Base-by-base conservation (phyloP, 148 eudicot genomes). In the Mesembryanthemum crystallinum region DNA sequence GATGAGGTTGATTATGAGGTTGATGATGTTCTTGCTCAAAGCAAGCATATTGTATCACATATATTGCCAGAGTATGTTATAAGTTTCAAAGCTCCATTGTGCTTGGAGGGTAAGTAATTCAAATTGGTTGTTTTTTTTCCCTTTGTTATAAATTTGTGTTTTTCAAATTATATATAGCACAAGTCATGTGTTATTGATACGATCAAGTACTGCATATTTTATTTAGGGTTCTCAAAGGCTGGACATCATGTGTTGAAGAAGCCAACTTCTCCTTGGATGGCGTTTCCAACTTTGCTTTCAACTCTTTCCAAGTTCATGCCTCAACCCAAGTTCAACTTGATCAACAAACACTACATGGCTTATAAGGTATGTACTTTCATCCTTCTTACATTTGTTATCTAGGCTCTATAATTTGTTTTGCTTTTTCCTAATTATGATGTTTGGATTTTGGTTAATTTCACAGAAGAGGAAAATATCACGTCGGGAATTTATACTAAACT, bases 241-340 rank as follows among this genome's bases (percentile, higher is more conserved):
- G 6, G 17, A 28, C n/a, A n/a, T n/a, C 42, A n/a, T 8, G 24
- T 0, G 1, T 4, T 10, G 27, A 68, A 27, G 32, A 87, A 74
- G 75, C 90, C 91, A 33, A 81, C 51, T 35, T 90, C 98, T 5
- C 88, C 86, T 43, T 88, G 93, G 96, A 72, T 94, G 87, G 87
- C 95, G 5, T 81, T 94, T 71, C 49, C 88, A 5, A 66, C 82
- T 64, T 83, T 94, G 30, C 84, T 94, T 30, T 58, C 77, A 0
- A 83, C 7, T 0, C 86, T 92, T 11, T 66, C 86, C 5, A 84
- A 87, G 69, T 60, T 79, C 69, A 79, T 94, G 30, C 89, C 93
- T 28, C 72, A 76, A 25, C 23, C 20, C 21, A 57, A 74, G 1
- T 35, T 85, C 55, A 65, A 33, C 27, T 63, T 80, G 73, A 84